Evolutionary conservation across 805 yeast species (phyloP).

Genomic region (Candida orba): DNA sequence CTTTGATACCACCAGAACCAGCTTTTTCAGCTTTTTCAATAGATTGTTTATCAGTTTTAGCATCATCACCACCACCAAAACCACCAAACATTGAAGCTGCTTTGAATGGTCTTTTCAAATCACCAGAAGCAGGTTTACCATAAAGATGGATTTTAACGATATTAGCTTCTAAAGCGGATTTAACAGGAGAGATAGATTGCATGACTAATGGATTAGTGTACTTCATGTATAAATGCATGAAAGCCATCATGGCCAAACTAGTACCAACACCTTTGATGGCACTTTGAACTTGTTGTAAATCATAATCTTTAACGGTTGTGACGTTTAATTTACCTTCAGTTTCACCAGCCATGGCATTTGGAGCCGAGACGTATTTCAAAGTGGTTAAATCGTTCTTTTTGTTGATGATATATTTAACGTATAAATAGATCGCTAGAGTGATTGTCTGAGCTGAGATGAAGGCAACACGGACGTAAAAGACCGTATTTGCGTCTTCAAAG

Average conservation of each 20-base stretch:
- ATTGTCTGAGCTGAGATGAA: slow-evolving; percentile 61
- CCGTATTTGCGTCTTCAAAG: slow-evolving; percentile 72
- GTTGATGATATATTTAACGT: slow-evolving; percentile 52
- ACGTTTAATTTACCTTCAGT: slow-evolving; percentile 68
- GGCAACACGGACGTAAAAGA: slow-evolving; percentile 67
- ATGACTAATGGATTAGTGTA: slow-evolving; percentile 94
- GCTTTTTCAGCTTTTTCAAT: slow-evolving; percentile 78
- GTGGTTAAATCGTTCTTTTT: slow-evolving; percentile 87
- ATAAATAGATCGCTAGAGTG: slow-evolving; percentile 60
- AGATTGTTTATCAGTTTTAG: slow-evolving; percentile 81
- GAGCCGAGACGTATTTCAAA: slow-evolving; percentile 82
- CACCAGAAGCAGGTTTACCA: slow-evolving; percentile 78
- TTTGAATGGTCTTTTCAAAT: slow-evolving; percentile 94
- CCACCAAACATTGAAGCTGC: slow-evolving; percentile 73
- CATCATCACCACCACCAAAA: slow-evolving; percentile 34
- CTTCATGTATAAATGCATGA: slow-evolving; percentile 96
- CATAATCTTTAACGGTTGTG: slow-evolving; percentile 93
- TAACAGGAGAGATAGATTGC: slow-evolving; percentile 88
- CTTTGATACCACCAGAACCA: slow-evolving; percentile 80
- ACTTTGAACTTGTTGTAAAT: slow-evolving; percentile 73
- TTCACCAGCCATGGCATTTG: slow-evolving; percentile 72
- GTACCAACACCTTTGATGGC: slow-evolving; percentile 81
- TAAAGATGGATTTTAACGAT: slow-evolving; percentile 86
- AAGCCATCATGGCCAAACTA: slow-evolving; percentile 92
- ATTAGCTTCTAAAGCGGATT: slow-evolving; percentile 84